Conservation (phyloP, 1,284 basidiomycete species). For the Trametes pubescens region DNA sequence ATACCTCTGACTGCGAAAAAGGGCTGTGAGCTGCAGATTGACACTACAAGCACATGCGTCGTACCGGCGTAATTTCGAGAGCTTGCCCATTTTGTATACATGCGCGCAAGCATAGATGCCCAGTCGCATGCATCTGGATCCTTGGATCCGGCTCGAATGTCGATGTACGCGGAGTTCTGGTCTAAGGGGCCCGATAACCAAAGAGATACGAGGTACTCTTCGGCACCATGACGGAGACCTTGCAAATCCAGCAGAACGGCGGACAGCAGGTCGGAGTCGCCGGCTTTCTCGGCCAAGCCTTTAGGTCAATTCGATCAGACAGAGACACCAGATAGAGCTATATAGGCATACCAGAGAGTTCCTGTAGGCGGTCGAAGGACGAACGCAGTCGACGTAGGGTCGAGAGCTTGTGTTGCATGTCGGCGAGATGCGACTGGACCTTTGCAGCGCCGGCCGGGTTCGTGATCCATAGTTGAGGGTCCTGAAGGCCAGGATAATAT, state of each 20-base stretch:
- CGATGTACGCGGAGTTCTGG: constrained; percentile 33
- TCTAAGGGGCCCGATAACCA: constrained; percentile 32
- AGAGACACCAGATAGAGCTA: not conserved
- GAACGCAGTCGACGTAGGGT: constrained; percentile 20
- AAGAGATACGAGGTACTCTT: constrained; percentile 26
- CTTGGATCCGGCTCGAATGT: constrained; percentile 28
- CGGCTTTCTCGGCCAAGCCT: constrained; percentile 16
- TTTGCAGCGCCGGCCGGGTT: constrained; percentile 23
- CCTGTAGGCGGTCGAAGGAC: constrained; percentile 17
- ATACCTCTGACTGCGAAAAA: constrained; percentile 23
- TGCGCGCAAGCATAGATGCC: constrained; percentile 31
- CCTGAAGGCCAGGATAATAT: constrained; percentile 7
- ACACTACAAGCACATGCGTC: not conserved
- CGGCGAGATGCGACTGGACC: constrained; percentile 19
- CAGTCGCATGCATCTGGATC: constrained; percentile 33
- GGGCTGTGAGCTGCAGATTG: not conserved
- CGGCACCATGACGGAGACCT: constrained; percentile 15
- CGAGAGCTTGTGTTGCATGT: constrained; percentile 25
- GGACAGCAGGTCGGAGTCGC: constrained; percentile 24
- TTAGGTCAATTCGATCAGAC: not conserved
- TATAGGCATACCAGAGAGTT: constrained; percentile 22
- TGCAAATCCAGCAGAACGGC: constrained; percentile 29
- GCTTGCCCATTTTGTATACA: constrained; percentile 36
- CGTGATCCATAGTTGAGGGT: constrained; percentile 25
- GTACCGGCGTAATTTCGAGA: constrained; percentile 29